phyloP scores from a whole-genome alignment of 2,329 filamentous ascomycete genomes.

The Calonectria honghensis region DNA sequence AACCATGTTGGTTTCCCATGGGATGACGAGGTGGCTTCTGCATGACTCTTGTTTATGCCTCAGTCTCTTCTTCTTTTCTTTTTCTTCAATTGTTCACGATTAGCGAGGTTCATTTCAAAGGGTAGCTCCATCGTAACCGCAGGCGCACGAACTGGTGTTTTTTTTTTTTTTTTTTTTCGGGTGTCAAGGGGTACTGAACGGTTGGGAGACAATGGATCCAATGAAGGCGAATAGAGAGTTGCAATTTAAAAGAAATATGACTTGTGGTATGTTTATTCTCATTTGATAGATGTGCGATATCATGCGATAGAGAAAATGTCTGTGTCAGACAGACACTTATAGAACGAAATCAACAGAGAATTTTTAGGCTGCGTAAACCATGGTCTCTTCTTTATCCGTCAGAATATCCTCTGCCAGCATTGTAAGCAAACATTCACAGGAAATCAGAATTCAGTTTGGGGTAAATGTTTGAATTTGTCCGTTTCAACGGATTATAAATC shows the following conservation, averaged over 20 bases:
- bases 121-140: constrained; percentile 12
- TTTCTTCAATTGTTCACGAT: neutral
- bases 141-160: constrained; percentile 18
- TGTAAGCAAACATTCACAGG: neutral
- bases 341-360: neutral
- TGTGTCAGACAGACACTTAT: neutral
- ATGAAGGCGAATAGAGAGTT: constrained; percentile 29
- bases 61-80: neutral
- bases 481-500: constrained; percentile 12
- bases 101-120: neutral
- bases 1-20: constrained; percentile 30
- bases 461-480: neutral
- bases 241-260: constrained; percentile 3
- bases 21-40: neutral
- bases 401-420: too few relatives aligned
- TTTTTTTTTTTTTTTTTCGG: constrained; percentile 8
- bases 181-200: neutral
- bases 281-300: neutral
- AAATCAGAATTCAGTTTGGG: neutral
- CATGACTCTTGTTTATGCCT: neutral
- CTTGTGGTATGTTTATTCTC: neutral
- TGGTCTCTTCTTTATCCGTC: too few relatives aligned
- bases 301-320: neutral
- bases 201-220: constrained; percentile 21
- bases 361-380: neutral